Base-by-base conservation (phyloP, 257 asterid genomes). In the Prunella vulgaris region DNA sequence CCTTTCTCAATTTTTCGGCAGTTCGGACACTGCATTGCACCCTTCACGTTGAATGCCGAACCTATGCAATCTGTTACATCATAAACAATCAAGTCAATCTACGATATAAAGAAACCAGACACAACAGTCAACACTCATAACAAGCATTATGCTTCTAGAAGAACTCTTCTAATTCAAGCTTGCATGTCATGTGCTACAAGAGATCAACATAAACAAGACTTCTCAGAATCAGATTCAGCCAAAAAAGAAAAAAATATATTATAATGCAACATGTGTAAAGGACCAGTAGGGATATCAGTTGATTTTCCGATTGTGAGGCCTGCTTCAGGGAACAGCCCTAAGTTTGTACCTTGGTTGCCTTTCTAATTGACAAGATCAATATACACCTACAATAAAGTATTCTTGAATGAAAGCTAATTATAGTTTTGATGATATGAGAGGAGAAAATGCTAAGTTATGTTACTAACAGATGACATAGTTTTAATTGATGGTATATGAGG, bases 1-100 rank as follows among this genome's bases (percentile, higher is more conserved):
- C 99, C 97, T 84, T 89, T 90, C 87, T 90, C 99, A 77, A 86
- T 81, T 80, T 93, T 84, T 18, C 99, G 96, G 83, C 99, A 93
- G 81, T 93, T 93, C 62, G 97, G 99, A 76, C 99, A 93, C 84
- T 90, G 97, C 99, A 93, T 93, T 64, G 89, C 89, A 63, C 99
- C 99, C 85, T 93, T 90, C 9, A 76, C 60, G 70, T 93, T 93
- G 79, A 93, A 93, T 69, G 97, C 99, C 10, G 99, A 90, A 72
- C 99, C 99, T 66, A 93, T 93, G 90, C 99, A 93, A 86, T 90
- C 99, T 93, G 97, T 63, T 46, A 74, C 21, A 65, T 73, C 52
- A 69, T 64, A 60, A 27, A 51, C 59, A 14, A 64, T 62, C 25
- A 52, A 54, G 58, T 66, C 69, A 60, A 30, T 22, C 33, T 60